phyloP scores from a whole-genome alignment of 352 stramenopile genomes.

The Globisporangium iwayamae region DNA sequence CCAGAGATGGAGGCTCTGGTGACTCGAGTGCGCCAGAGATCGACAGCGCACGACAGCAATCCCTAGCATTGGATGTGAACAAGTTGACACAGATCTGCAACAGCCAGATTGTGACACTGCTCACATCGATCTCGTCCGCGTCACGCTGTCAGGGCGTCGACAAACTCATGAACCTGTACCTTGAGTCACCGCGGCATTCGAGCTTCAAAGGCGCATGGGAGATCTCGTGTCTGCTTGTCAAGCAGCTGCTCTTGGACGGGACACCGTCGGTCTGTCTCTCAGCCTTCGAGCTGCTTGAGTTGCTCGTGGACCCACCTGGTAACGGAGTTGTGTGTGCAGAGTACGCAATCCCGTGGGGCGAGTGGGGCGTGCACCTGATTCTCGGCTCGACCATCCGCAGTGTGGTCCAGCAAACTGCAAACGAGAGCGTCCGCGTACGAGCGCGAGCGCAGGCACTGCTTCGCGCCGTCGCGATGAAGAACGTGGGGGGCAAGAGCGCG shows the following conservation, averaged over 20 bases:
- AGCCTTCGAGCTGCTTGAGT: constrained; percentile 50
- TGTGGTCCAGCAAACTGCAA: constrained; percentile 67
- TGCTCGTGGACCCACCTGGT: constrained; percentile 45
- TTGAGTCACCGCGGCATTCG: constrained; percentile 24
- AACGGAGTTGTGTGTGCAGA: constrained; percentile 14
- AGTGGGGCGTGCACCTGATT: constrained; percentile 79
- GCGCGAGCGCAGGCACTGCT: constrained; percentile 45
- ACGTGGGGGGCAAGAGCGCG: constrained; percentile 46
- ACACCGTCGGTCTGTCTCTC: constrained; percentile 44
- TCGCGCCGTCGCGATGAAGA: constrained; percentile 40
- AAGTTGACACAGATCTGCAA: constrained; percentile 56
- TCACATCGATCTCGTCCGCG: constrained; percentile 35
- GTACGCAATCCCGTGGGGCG: constrained; percentile 69
- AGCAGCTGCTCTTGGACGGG: constrained; percentile 60
- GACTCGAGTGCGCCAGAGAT: constrained; percentile 30
- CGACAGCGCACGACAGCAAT: constrained; percentile 50
- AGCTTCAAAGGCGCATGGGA: constrained; percentile 67
- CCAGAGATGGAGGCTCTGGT: constrained; percentile 12
- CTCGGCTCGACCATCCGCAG: constrained; percentile 71
- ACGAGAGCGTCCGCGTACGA: constrained; percentile 60
- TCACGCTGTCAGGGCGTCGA: constrained; percentile 55
- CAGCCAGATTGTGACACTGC: constrained; percentile 43
- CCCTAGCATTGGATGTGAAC: constrained; percentile 53
- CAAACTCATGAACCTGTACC: constrained; percentile 45
- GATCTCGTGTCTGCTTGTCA: constrained; percentile 61